Evolutionary conservation across 805 yeast genomes (phyloP), one percentile per base, ranked within the genome.

Genomic region (Wickerhamiella parazyma): DNA sequence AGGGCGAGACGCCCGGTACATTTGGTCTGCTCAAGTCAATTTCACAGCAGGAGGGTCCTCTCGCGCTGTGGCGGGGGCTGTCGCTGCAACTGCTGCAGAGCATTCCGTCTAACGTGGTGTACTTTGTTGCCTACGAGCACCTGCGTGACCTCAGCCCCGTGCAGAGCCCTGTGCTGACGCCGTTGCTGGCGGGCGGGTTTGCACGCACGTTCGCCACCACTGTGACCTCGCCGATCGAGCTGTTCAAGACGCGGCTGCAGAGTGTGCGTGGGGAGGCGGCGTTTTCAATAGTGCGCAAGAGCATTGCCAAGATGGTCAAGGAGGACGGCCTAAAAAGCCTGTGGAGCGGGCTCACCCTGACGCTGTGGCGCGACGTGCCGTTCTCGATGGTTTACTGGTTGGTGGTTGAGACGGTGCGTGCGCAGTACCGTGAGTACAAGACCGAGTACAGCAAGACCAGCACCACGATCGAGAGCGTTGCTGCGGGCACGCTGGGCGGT

Each of bases 341-440:
- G 16, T 91, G 86, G 69, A 78, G 79, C 44, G 98, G 98, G 0
- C 65, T 91, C 18, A 76, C 80, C 33, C 70, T 91, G 33, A 91
- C 98, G 0, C 68, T 91, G 12, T 89, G 95, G 95, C 71, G 98
- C 61, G 98, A 91, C 59, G 97, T 89, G 0, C 98, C 98, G 1
- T 91, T 91, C 59, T 80, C 93, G 49, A 96, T 94, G 0, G 77
- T 89, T 1, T 91, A 91, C 61, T 91, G 98, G 98, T 74, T 84
- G 9, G 71, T 80, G 4, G 85, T 87, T 54, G 97, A 87, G 55
- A 19, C 38, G 12, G 31, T 41, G 9, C 18, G 46, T 17, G 35
- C 12, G 3, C 10, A n/a, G 9, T 20, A 34, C 16, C 46, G 48
- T 14, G 35, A 43, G 6, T 22, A 21, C 25, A 17, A 4, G 11